Evolutionary conservation across 768 basidiomycete genomes (phyloP), one percentile per base, ranked within the genome.

Genomic region (Neoboletus magnificus): DNA sequence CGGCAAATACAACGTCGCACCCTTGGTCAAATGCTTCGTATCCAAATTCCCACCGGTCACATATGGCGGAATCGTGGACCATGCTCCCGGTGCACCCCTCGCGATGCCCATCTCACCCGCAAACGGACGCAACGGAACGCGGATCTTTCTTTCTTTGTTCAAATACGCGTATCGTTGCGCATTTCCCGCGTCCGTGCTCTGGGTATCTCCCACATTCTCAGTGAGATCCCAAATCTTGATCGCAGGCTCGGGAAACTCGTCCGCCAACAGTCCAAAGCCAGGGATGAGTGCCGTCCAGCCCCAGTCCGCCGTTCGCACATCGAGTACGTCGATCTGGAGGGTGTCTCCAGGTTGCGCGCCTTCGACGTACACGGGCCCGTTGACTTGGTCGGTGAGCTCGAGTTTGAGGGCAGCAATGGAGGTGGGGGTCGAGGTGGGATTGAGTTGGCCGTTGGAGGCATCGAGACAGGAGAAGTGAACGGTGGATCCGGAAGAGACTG

Each of bases 91-190:
- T 52, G 70, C 71, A 16, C 75, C 81, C 22, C 74, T 77, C 20
- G 80, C 84, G 18, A 85, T 79, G 15, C 84, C 83, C 81, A 85
- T 83, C 68, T 85, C 83, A 0, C 84, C 84, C 10, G 82, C 78
- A 67, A 85, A 85, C 16, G 84, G 83, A 35, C 74, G 62, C 7
- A 85, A 51, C 4, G 81, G 82, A 27, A 84, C 75, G 57, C 73
- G 74, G 5, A 84, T 80, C 10, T 73, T 72, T 56, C 71, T 75
- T 46, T 65, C 71, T 57, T 78, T 71, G 63, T 82, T 76, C 58
- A 84, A 78, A 72, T 77, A 83, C n/a, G 82, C 76, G 54, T 71
- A 77, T 23, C 37, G 30, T 5, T 42, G 23, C 10, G 15, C 27
- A 13, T 57, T 45, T 1, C 74, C 76, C 35, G 70, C 68, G 6